phyloP scores from a whole-genome alignment of 1,284 basidiomycete genomes.

The Leucoagaricus sp. region DNA sequence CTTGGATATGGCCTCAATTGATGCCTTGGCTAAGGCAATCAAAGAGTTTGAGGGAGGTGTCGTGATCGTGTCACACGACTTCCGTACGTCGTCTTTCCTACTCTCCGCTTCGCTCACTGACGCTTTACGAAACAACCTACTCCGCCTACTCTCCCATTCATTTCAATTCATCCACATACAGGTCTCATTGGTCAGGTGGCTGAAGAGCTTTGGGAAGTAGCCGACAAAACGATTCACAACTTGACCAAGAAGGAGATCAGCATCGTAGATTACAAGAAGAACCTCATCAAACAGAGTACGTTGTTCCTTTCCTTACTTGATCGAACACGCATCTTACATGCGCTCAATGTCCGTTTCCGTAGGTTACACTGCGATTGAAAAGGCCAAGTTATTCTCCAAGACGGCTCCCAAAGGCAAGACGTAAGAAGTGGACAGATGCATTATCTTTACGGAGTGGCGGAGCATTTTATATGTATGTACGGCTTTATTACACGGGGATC shows the following conservation, averaged over 20 bases:
- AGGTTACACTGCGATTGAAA: constrained; percentile 82
- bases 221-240: constrained; percentile 92
- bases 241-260: constrained; percentile 87
- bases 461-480: no score
- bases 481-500: no score
- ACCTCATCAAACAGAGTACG: constrained; percentile 70
- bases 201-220: constrained; percentile 98
- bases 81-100: constrained; percentile 60
- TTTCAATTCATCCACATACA: constrained; percentile 22
- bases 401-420: constrained; percentile 64
- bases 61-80: constrained; percentile 97
- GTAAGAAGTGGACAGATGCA: no score
- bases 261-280: constrained; percentile 91
- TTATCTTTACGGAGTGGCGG: no score
- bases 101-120: no score
- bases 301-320: constrained; percentile 20
- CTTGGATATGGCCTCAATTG: constrained; percentile 94
- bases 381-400: constrained; percentile 91
- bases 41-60: constrained; percentile 98
- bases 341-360: constrained; percentile 11
- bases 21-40: constrained; percentile 92
- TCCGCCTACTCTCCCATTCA: constrained; percentile 15
- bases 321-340: constrained; percentile 10
- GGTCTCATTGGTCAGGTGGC: constrained; percentile 94
- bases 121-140: no score